Conservation (phyloP, 208 protist species). For the Naegleria fowleri region DNA sequence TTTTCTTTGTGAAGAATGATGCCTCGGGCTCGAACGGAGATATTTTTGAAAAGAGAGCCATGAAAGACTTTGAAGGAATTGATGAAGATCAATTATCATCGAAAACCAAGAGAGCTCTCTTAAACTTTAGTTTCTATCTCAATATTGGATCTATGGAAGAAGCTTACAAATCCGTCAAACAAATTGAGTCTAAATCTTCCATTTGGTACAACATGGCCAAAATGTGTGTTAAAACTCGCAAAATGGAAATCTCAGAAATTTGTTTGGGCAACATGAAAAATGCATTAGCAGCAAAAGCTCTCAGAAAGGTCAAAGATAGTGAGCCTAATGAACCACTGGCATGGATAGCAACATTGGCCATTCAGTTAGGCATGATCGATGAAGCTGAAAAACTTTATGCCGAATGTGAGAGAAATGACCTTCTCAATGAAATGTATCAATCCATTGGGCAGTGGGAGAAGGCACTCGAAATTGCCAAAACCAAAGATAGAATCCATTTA, state of each 20-base stretch:
- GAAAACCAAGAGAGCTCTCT: constrained; percentile 74
- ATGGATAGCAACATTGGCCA: constrained; percentile 83
- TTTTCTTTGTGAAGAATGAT: constrained; percentile 55
- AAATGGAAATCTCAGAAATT: constrained; percentile 84
- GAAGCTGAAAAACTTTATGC: constrained; percentile 75
- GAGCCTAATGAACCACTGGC: constrained; percentile 72
- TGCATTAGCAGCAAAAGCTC: constrained; percentile 69
- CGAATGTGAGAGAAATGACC: constrained; percentile 73
- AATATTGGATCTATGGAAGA: constrained; percentile 94
- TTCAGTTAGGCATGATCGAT: constrained; percentile 81
- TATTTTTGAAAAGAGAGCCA: constrained; percentile 19
- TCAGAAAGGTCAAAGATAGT: constrained; percentile 68
- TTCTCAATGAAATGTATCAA: constrained; percentile 83
- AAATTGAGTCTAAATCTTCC: constrained; percentile 69
- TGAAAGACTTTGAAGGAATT: constrained; percentile 84
- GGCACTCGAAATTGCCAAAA: constrained; percentile 74
- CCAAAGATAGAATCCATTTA: constrained; percentile 82
- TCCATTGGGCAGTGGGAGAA: constrained; percentile 85
- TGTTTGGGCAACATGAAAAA: constrained; percentile 88
- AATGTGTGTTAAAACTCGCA: constrained; percentile 84
- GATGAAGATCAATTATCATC: constrained; percentile 53
- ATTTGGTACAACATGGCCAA: constrained; percentile 89
- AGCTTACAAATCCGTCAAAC: constrained; percentile 88
- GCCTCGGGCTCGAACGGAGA: constrained; percentile 45
- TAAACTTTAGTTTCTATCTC: constrained; percentile 91